Evolutionary conservation across 495 filamentous ascomycete species (phyloP), one percentile per base, ranked within the genome.

Genomic region (Neurospora sp.): DNA sequence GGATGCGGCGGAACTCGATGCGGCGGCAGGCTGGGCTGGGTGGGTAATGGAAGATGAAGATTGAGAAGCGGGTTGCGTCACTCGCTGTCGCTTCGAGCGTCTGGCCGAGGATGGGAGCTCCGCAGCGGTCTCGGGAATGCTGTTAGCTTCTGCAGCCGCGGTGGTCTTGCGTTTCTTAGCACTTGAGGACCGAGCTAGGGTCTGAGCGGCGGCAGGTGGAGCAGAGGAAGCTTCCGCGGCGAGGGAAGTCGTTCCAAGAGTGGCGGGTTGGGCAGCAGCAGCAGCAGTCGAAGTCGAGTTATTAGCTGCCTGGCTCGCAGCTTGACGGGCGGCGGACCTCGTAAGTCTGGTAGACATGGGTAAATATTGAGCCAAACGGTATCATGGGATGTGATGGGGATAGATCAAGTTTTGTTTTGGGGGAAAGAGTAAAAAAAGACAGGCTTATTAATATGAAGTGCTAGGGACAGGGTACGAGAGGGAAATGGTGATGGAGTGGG

Each of bases 261-360:
- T 74, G 80, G 71, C 35, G 84, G 77, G 69, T 85, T 82, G 71
- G 85, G 83, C 70, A 83, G 78, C 39, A 73, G 76, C 71, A 69
- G 79, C 79, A 38, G 78, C 74, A 71, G 80, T 71, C 75, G 83
- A 83, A 78, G 80, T 82, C 74, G 86, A 82, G 75, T 85, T 66
- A 18, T 35, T 83, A 72, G 88, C 89, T 84, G 82, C 81, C 72
- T 85, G 81, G 75, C 81, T 85, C 72, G 91, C 91, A 82, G 91
- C 91, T 86, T 89, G 87, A 86, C 91, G 91, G 83, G 92, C 89
- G 77, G 92, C 88, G 76, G 92, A 93, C 82, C 92, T 90, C 84
- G 92, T 94, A 73, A 91, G 87, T 90, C 92, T 95, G 88, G 88
- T 81, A 87, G 92, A 92, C 92, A 93, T 94, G 89, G 93, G 92